These are phyloP conservation scores for Fusarium poae DNA, from an alignment of 2,329 filamentous ascomycete species.

Conservation along the genomic window DNA sequence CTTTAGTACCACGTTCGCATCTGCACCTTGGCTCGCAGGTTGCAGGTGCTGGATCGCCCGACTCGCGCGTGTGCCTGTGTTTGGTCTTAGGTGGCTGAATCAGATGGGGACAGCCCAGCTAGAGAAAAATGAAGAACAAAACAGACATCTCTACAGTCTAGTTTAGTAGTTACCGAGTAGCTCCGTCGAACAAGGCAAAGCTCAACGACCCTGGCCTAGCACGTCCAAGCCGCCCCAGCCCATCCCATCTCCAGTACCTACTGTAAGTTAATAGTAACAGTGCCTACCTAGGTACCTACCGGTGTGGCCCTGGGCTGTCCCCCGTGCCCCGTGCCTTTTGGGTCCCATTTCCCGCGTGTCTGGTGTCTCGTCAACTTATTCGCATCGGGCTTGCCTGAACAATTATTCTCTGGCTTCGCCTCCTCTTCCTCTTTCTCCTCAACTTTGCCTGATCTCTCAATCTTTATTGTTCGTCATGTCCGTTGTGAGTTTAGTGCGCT, in stretches of 20 bases:
- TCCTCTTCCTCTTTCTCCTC: constrained; percentile 16
- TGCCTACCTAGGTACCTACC: constrained; percentile 35
- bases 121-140: constrained; percentile 4
- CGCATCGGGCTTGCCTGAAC: constrained; percentile 38
- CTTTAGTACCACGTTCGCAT: constrained; percentile 17
- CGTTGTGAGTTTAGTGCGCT: constrained; percentile 45
- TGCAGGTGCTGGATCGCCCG: constrained; percentile 37
- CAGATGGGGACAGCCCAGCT: constrained; percentile 36
- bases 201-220: constrained; percentile 43
- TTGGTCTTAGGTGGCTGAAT: constrained; percentile 47
- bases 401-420: constrained; percentile 34
- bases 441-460: constrained; percentile 19
- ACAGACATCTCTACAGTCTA: constrained; percentile 12
- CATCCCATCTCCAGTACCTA: constrained; percentile 41
- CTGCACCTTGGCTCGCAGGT: constrained; percentile 12
- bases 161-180: constrained; percentile 12
- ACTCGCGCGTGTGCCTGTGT: constrained; percentile 40
- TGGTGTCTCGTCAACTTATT: constrained; percentile 37
- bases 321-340: constrained; percentile 43
- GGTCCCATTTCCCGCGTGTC: constrained; percentile 36
- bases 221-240: constrained; percentile 36
- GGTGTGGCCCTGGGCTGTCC: constrained; percentile 35
- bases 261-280: not conserved
- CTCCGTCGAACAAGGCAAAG: constrained; percentile 43
- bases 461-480: constrained; percentile 45